phyloP scores from a whole-genome alignment of 179 eudicot species.

The Dionaea muscipula region DNA sequence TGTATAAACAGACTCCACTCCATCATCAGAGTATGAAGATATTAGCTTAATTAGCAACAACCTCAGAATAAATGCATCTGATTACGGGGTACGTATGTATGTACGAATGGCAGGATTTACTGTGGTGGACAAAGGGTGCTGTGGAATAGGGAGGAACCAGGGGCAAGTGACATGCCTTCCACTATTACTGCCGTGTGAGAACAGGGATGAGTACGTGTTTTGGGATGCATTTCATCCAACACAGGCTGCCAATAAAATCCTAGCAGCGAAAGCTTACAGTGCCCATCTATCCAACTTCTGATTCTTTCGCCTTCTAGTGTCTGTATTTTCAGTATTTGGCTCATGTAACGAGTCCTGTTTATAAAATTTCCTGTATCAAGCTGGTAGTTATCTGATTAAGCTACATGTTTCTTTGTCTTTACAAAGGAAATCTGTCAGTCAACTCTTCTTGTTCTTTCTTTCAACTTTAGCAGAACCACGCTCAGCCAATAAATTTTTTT shows the following conservation, averaged over 20 bases:
- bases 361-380: too few species aligned
- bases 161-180: conserved; percentile 53
- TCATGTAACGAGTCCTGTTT: too few species aligned
- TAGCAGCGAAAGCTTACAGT: not conserved
- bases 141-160: conserved; percentile 46
- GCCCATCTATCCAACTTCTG: not conserved
- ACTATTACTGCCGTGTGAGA: conserved; percentile 25
- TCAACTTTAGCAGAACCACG: too few species aligned
- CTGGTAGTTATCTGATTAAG: too few species aligned
- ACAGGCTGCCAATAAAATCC: not conserved
- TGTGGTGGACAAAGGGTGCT: conserved; percentile 36
- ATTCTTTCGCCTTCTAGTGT: not conserved
- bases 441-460: too few species aligned
- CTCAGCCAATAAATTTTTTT: too few species aligned
- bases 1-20: not conserved
- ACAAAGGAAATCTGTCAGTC: too few species aligned
- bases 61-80: too few species aligned
- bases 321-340: not conserved
- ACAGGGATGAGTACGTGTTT: conserved; percentile 36
- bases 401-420: too few species aligned
- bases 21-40: too few species aligned
- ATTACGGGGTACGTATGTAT: too few species aligned
- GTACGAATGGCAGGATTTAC: conserved; percentile 37
- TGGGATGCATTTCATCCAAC: conserved; percentile 67
- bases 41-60: too few species aligned